A percentile compares a stretch with the other conserved stretches of the same genome.
These are phyloP conservation scores for Isatis lusitanica DNA, from an alignment of 441 rosid genomes.

Conservation along the genomic window DNA sequence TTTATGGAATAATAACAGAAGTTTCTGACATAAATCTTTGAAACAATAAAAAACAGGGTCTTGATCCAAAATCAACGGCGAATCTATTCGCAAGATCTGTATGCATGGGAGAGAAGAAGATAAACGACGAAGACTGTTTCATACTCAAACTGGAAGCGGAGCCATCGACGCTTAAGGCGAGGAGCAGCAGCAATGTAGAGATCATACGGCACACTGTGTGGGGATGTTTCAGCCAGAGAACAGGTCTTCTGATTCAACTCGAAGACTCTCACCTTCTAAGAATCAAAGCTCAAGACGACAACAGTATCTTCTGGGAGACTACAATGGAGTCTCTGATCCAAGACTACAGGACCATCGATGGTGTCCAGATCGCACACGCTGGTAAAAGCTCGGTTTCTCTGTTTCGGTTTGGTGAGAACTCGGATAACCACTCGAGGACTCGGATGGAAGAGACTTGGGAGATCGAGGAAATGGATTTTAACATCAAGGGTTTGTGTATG, in stretches of 20 bases:
- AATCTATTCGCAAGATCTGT: slow-evolving; percentile 55
- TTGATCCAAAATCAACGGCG: slow-evolving; percentile 87
- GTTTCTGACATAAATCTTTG: slow-evolving; percentile 4
- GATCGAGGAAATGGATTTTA: slow-evolving; percentile 88
- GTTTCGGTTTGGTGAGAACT: slow-evolving; percentile 60
- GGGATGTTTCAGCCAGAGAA: slow-evolving; percentile 90
- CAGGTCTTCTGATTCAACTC: slow-evolving; percentile 70
- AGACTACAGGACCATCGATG: slow-evolving; percentile 75
- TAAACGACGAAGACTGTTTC: slow-evolving; percentile 44
- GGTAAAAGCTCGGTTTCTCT: slow-evolving; percentile 74
- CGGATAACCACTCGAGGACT: slow-evolving; percentile 68
- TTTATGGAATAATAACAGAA: background rate
- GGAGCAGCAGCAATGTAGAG: slow-evolving; percentile 44
- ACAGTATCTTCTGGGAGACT: slow-evolving; percentile 80
- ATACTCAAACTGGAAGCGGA: slow-evolving; percentile 42
- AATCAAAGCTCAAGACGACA: slow-evolving; percentile 49
- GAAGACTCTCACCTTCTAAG: slow-evolving; percentile 80
- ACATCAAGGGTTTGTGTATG: slow-evolving; percentile 73
- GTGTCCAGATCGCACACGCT: slow-evolving; percentile 71
- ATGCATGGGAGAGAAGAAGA: slow-evolving; percentile 43
- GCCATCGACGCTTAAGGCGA: slow-evolving; percentile 32
- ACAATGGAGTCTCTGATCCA: slow-evolving; percentile 75
- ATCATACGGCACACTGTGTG: slow-evolving; percentile 53
- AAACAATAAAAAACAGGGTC: slow-evolving; percentile 55
- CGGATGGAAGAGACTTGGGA: slow-evolving; percentile 88